Evolutionary conservation across 176 grass and related monocot genomes (phyloP).

Genomic region (Zea luxurians): DNA sequence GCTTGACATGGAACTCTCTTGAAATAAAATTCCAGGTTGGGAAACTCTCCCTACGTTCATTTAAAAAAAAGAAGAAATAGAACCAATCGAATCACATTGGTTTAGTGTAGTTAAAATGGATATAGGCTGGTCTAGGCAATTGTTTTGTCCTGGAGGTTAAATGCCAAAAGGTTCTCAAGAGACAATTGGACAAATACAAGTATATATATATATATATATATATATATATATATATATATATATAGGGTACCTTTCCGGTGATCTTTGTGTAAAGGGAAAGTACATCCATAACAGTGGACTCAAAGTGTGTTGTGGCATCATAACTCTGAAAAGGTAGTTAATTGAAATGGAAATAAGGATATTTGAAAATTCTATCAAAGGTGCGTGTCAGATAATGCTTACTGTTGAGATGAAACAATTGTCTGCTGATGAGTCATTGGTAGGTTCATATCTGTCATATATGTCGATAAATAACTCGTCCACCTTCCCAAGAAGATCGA

Average conservation of each 20-base stretch:
- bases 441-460: conserved; percentile 79
- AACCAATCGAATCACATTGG: background rate
- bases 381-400: conserved; percentile 34
- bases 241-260: conserved; percentile 96
- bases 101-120: background rate
- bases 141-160: background rate
- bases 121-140: background rate
- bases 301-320: conserved; percentile 94
- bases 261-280: conserved; percentile 77
- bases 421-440: conserved; percentile 64
- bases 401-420: conserved; percentile 92
- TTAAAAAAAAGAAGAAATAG: background rate
- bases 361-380: background rate
- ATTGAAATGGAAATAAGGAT: background rate
- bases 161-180: background rate
- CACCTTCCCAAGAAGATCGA: conserved; percentile 77
- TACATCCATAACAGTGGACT: conserved; percentile 91
- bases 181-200: background rate
- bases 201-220: no score
- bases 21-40: no score
- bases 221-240: no score
- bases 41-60: no score
- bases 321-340: conserved; percentile 63
- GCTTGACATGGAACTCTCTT: no score
- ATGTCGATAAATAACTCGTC: conserved; percentile 83